These are phyloP conservation scores for Daedaleopsis sinensis DNA, from an alignment of 768 basidiomycete species.

Conservation along the genomic window DNA sequence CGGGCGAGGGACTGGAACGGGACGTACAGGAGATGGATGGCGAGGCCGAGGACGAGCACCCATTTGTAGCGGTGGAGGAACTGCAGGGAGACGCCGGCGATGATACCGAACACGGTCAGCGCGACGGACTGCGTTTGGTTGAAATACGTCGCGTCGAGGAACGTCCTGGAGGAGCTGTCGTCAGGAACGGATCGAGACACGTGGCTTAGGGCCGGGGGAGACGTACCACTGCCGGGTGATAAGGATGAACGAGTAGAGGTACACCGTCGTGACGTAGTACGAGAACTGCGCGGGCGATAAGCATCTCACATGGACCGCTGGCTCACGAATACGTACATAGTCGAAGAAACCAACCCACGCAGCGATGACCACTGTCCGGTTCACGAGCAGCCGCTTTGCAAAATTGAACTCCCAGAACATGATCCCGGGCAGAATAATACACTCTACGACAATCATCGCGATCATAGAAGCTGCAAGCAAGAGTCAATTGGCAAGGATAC, in stretches of 20 bases:
- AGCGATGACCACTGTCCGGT: conserved; percentile 36
- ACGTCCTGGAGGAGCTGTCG: conserved; percentile 21
- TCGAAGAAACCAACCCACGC: conserved; percentile 32
- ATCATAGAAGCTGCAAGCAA: conserved; percentile 33
- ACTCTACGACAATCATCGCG: conserved; percentile 36
- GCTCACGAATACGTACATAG: conserved; percentile 17
- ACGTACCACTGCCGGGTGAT: conserved; percentile 28
- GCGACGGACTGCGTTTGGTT: conserved; percentile 44
- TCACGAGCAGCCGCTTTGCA: conserved; percentile 36
- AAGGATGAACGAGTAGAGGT: conserved; percentile 70
- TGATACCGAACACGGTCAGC: conserved; percentile 50
- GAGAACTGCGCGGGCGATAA: conserved; percentile 44
- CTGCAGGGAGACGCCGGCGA: conserved; percentile 48
- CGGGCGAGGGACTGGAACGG: background rate
- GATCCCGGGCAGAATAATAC: conserved; percentile 32
- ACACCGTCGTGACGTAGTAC: conserved; percentile 71
- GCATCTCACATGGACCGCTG: background rate
- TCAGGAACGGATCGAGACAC: conserved; percentile 44
- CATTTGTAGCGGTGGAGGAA: conserved; percentile 48
- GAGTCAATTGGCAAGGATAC: background rate
- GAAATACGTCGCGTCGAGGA: conserved; percentile 40
- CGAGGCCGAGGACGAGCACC: conserved; percentile 42
- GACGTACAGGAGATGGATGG: conserved; percentile 29
- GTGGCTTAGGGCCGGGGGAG: conserved; percentile 9
- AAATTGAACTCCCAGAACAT: conserved; percentile 35